Evolutionary conservation across 305 asterid genomes (phyloP).

Genomic region (Solanum hybrid): DNA sequence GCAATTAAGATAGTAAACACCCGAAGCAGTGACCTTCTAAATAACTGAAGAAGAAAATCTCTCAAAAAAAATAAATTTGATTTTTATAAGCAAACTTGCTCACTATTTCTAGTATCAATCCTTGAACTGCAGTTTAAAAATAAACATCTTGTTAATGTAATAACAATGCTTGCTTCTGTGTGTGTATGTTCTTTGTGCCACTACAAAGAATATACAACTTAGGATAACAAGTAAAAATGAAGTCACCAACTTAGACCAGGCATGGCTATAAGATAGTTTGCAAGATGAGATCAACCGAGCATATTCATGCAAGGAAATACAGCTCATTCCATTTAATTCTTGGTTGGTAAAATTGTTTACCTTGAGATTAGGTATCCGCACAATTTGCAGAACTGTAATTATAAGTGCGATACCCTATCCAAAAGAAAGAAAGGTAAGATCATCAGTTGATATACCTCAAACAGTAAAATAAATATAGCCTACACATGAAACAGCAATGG

Average conservation of each 20-base stretch:
- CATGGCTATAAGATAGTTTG: not conserved
- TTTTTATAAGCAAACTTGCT: not conserved
- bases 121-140: not conserved
- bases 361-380: slow-evolving; percentile 79
- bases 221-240: not conserved
- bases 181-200: not conserved
- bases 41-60: not conserved
- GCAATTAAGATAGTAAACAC: not conserved
- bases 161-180: not conserved
- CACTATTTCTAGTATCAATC: not conserved
- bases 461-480: not conserved
- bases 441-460: not conserved
- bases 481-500: not conserved
- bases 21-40: not conserved
- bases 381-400: slow-evolving; percentile 75
- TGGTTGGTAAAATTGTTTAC: slow-evolving; percentile 22
- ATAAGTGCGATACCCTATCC: slow-evolving; percentile 64
- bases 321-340: not conserved
- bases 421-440: not conserved
- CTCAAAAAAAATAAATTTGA: not conserved
- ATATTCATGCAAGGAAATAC: not conserved
- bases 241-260: not conserved
- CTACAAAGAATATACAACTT: not conserved
- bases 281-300: not conserved
- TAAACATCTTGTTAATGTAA: not conserved